Conservation (phyloP, 1,284 basidiomycete species). For the Irpex sp. region DNA sequence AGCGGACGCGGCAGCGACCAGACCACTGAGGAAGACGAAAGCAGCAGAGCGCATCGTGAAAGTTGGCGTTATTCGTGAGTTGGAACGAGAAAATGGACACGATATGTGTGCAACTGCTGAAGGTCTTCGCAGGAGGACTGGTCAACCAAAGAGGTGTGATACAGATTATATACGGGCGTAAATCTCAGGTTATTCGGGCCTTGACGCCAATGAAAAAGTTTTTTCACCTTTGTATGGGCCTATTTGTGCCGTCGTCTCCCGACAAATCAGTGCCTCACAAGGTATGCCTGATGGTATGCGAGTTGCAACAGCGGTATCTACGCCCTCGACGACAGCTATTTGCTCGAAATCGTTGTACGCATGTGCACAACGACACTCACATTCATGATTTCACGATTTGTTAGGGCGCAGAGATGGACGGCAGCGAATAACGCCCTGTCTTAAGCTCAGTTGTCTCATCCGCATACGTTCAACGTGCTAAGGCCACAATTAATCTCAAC, state of each 20-base stretch:
- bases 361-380: not conserved
- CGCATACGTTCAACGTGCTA: not conserved
- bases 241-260: constrained; percentile 11
- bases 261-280: not conserved
- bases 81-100: not conserved
- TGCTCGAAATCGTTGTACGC: not conserved
- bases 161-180: not conserved
- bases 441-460: too few relatives aligned
- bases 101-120: not conserved
- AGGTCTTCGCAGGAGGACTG: not conserved
- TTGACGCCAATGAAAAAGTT: constrained; percentile 22
- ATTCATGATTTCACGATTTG: not conserved
- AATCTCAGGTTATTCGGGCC: not conserved
- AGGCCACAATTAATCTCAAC: not conserved
- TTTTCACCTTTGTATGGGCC: constrained; percentile 28
- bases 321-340: not conserved
- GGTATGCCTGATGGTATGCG: not conserved
- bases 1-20: constrained; percentile 41
- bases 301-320: not conserved
- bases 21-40: constrained; percentile 24
- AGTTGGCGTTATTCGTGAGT: not conserved
- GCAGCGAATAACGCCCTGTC: too few relatives aligned
- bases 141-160: not conserved
- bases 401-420: too few relatives aligned
- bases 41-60: constrained; percentile 31